Evolutionary conservation across 2,329 filamentous ascomycete species (phyloP).

Genomic region (Periconia sp.): DNA sequence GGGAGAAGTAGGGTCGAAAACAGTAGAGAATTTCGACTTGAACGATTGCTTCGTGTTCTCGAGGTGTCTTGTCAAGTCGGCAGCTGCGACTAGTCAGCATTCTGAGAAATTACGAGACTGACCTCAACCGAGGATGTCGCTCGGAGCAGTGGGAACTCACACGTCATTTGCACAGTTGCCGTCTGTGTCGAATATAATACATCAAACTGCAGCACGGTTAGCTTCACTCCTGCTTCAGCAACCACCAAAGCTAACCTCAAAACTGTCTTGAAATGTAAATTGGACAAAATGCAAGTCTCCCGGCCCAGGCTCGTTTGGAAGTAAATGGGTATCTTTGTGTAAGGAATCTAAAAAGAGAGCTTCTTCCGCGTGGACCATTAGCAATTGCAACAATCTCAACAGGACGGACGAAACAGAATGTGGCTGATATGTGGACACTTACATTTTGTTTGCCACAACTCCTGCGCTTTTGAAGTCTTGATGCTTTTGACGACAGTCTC

Average conservation of each 20-base stretch:
- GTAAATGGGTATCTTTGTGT: constrained; percentile 69
- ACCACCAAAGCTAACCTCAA: constrained; percentile 68
- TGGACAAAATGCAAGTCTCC: constrained; percentile 89
- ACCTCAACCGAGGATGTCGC: not conserved
- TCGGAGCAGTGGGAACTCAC: constrained; percentile 40
- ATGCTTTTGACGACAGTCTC: constrained; percentile 76
- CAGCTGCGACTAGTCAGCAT: constrained; percentile 37
- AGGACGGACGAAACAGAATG: not conserved
- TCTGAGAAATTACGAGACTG: constrained; percentile 1
- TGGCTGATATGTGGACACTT: too few species aligned
- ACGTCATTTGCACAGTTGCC: constrained; percentile 58
- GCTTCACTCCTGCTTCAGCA: not conserved
- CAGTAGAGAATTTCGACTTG: constrained; percentile 70
- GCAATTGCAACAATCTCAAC: constrained; percentile 1
- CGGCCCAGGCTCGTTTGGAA: constrained; percentile 65
- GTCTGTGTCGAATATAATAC: constrained; percentile 85
- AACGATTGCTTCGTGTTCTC: constrained; percentile 69
- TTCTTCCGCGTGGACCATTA: constrained; percentile 56
- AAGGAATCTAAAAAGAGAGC: constrained; percentile 62
- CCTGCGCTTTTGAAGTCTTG: constrained; percentile 63
- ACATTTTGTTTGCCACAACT: constrained; percentile 81
- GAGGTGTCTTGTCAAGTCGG: constrained; percentile 72
- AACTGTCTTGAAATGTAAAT: constrained; percentile 84
- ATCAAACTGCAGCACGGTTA: constrained; percentile 69
- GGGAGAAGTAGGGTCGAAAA: constrained; percentile 74